phyloP scores from a whole-genome alignment of 192 early-diverging fungal genomes.

The Podila clonocystis region DNA sequence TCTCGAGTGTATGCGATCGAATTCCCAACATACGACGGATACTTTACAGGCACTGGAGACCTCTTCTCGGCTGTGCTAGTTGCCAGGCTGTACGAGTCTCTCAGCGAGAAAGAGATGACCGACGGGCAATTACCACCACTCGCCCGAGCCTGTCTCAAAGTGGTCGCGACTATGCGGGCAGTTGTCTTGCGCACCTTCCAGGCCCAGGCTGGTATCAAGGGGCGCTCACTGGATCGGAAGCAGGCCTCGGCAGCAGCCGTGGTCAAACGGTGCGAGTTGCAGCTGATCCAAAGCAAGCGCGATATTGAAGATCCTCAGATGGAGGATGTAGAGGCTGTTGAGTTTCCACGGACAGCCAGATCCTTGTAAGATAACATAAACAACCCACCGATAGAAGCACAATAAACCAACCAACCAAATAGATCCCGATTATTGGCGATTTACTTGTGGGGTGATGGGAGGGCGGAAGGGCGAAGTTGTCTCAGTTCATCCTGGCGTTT shows the following conservation, averaged over 20 bases:
- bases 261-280: constrained; percentile 74
- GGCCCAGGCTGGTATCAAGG: constrained; percentile 40
- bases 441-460: too few species aligned
- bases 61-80: constrained; percentile 81
- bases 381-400: too few species aligned
- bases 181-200: constrained; percentile 72
- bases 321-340: constrained; percentile 33
- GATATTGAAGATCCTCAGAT: constrained; percentile 66
- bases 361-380: too few species aligned
- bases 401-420: too few species aligned
- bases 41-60: constrained; percentile 96
- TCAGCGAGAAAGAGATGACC: background rate
- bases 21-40: constrained; percentile 78
- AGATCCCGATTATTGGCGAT: too few species aligned
- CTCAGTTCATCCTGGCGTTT: too few species aligned
- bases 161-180: constrained; percentile 74
- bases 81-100: constrained; percentile 65
- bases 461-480: too few species aligned
- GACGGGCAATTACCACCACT: constrained; percentile 23
- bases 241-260: constrained; percentile 46
- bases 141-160: constrained; percentile 70
- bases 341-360: background rate
- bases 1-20: constrained; percentile 69
- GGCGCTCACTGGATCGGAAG: constrained; percentile 11
- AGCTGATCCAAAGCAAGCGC: constrained; percentile 71